Evolutionary conservation across 1,139 yeast species (phyloP).

Genomic region (Pneumocystis oryctolagi): DNA sequence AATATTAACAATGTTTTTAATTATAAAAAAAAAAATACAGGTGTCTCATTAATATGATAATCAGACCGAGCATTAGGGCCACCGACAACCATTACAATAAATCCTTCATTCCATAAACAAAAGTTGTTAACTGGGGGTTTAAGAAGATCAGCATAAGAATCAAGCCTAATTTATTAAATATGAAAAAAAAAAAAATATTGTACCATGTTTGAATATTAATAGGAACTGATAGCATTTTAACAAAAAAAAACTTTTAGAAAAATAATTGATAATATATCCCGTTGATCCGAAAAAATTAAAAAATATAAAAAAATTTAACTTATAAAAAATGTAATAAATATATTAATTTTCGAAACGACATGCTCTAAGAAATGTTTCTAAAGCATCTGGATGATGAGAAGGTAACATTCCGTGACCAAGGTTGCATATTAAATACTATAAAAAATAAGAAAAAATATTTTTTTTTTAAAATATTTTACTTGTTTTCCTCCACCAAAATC

Average conservation of each 20-base stretch:
- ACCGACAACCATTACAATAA: conserved; percentile 85
- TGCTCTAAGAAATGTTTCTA: conserved; percentile 69
- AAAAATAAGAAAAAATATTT: conserved; percentile 19
- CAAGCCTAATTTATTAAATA: conserved; percentile 36
- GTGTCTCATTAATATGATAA: conserved; percentile 85
- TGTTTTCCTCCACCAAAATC: conserved; percentile 90
- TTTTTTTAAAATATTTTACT: conserved; percentile 22
- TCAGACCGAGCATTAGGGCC: conserved; percentile 92
- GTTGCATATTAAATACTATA: conserved; percentile 48
- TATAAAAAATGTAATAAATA: background rate
- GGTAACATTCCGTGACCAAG: conserved; percentile 98
- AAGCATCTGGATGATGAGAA: conserved; percentile 82
- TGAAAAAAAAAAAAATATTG: background rate
- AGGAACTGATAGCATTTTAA: background rate
- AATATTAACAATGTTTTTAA: conserved; percentile 3
- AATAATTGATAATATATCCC: background rate
- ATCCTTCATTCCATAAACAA: conserved; percentile 66
- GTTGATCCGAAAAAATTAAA: background rate
- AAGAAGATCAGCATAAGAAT: conserved; percentile 55
- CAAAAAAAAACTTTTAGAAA: no score
- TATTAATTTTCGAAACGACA: background rate
- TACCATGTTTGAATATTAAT: background rate
- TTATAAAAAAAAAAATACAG: conserved; percentile 42
- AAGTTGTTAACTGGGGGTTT: conserved; percentile 88
- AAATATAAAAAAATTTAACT: background rate